These are phyloP conservation scores for Selaginella tamariscina DNA, from an alignment of 75 land plant species.

Conservation along the genomic window DNA sequence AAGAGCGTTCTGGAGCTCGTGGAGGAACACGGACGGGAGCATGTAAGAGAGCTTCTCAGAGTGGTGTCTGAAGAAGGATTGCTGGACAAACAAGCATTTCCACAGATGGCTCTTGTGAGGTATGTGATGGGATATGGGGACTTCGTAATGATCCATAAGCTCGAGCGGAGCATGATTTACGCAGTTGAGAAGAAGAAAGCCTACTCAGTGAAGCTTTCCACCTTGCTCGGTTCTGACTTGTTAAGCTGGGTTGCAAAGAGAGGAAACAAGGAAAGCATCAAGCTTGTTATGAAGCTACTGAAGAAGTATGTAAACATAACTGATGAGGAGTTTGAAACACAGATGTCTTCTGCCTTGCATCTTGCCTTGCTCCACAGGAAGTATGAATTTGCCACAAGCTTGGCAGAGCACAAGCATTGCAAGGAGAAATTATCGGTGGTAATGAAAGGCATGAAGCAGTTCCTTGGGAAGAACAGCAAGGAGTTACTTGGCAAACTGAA, in stretches of 20 bases:
- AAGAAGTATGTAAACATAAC: not conserved
- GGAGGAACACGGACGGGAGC: not conserved
- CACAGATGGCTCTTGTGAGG: not conserved
- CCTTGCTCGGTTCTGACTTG: not conserved
- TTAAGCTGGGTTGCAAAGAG: not conserved
- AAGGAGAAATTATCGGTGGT: not conserved
- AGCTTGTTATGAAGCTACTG: not conserved
- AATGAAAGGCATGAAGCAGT: not conserved
- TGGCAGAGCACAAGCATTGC: not conserved
- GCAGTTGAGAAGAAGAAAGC: not conserved
- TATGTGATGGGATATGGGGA: not conserved
- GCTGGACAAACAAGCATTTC: not conserved
- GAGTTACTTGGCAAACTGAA: not conserved
- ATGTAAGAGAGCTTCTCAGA: not conserved
- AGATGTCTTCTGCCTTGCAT: not conserved
- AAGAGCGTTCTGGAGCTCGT: not conserved
- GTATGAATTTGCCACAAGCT: not conserved
- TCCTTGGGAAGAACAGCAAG: not conserved
- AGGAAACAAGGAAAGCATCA: conserved; percentile 3
- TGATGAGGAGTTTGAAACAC: not conserved
- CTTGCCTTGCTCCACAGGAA: not conserved
- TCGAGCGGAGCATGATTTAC: not conserved
- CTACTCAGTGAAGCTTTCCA: not conserved
- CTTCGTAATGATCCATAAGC: not conserved
- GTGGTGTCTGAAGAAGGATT: not conserved